Base-by-base conservation (phyloP, 164 flowering plant species). In the Pachysandra terminalis region DNA sequence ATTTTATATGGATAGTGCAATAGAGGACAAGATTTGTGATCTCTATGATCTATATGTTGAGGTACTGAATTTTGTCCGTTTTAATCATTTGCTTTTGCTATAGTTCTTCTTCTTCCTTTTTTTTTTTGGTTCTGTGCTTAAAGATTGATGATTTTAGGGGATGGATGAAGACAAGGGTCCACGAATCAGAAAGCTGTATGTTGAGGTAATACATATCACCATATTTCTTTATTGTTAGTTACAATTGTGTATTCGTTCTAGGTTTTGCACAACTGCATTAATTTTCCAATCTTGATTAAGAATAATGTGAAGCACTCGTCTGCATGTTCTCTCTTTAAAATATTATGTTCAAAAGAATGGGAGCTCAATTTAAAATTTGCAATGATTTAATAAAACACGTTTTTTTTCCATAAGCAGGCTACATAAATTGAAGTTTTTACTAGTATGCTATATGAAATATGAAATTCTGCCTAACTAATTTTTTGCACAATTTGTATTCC, bases 11-110 rank as follows among this genome's bases (percentile, higher is more conserved):
- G 98, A 90, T 68, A 63, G 81, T 45, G 78, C 81, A 23, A 53
- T 90, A 86, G 98, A 96, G 84, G 97, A 96, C 71, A 93, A 88
- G 75, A 84, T 96, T 57, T 96, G 95, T 75, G 95, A 93, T 78
- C 91, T 96, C 55, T 96, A 90, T 80, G 98, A 96, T 73, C 86
- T 86, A 68, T 96, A 78, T 84, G 87, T 87, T 75, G 98, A 92
- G 82, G 99, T 92, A 81, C 54, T 67, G 16, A 63, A 63, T 35
- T 26, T 32, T 32, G 7, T 32, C 37, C 7, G 37, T 3, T 32
- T 32, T 32, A 7, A 3, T 32, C 37, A 32, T 32, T 32, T 32
- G 21, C 5, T 35, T 37, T 19, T 41, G 37, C 32, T 0, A 51
- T 70, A 5, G 56, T 19, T 64, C 0, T 40, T 73, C 63, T 56